Evolutionary conservation across 2,329 filamentous ascomycete species (phyloP).

Genomic region (Emmonsiellopsis sp.): DNA sequence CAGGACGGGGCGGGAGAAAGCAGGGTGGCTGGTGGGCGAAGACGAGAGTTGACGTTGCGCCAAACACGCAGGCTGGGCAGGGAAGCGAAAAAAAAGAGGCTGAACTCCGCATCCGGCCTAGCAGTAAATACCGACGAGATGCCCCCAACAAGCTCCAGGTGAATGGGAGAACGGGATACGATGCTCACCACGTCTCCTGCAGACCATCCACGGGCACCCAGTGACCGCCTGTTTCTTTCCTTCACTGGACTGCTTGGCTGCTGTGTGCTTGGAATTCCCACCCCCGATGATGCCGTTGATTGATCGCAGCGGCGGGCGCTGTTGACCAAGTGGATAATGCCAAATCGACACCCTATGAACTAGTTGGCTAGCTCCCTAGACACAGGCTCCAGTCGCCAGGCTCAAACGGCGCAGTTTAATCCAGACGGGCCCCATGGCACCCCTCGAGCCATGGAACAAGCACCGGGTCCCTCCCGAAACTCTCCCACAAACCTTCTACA

Average conservation of each 20-base stretch:
- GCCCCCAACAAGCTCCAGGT: neutral
- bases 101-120: neutral
- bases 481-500: neutral
- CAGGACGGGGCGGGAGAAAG: neutral
- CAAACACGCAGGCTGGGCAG: neutral
- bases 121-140: neutral
- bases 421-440: neutral
- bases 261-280: neutral
- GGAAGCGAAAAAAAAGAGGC: constrained; percentile 3
- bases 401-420: neutral
- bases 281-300: neutral
- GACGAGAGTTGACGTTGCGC: neutral
- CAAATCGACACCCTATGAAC: neutral
- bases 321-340: neutral
- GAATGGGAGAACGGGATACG: neutral
- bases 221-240: neutral
- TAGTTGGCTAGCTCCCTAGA: neutral
- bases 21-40: neutral
- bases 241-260: neutral
- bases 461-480: neutral
- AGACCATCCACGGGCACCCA: neutral
- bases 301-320: neutral
- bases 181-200: neutral
- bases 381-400: neutral
- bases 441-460: neutral